Evolutionary conservation across 768 basidiomycete species (phyloP).

Genomic region (Mycena venus): DNA sequence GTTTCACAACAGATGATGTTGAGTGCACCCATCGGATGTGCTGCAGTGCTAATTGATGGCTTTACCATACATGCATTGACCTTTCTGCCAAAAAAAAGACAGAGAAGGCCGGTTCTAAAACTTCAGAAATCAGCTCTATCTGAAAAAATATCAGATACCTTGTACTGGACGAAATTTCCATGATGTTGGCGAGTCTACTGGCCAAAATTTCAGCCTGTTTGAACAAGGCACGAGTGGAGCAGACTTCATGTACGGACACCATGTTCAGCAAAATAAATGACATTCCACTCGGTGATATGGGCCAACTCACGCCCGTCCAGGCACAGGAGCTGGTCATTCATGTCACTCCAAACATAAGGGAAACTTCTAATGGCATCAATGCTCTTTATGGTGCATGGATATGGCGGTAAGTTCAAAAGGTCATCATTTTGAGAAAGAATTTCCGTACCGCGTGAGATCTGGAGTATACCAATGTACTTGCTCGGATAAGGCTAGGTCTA

Average conservation of each 20-base stretch:
- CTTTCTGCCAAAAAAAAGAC: not conserved
- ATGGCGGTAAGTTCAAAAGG: not conserved
- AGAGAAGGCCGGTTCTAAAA: not conserved
- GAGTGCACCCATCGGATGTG: not conserved
- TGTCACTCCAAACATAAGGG: not conserved
- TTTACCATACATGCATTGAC: not conserved
- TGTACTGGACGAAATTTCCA: slow-evolving; percentile 4
- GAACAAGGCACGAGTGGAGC: not conserved
- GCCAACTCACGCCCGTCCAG: not conserved
- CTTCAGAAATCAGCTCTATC: not conserved
- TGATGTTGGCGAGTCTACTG: not conserved
- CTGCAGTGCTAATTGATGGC: not conserved
- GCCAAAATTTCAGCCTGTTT: not conserved
- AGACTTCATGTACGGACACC: not conserved
- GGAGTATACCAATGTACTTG: not conserved
- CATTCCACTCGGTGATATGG: not conserved
- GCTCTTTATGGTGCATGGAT: not conserved
- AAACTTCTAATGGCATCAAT: not conserved
- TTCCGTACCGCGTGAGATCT: not conserved
- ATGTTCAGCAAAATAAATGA: not conserved
- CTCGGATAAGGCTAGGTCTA: not conserved
- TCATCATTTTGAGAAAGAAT: not conserved
- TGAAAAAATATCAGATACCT: not conserved
- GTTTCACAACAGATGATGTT: not conserved
- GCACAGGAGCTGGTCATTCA: not conserved